Base-by-base conservation (phyloP, 106 monocot species). In the Narthecium ossifragum region DNA sequence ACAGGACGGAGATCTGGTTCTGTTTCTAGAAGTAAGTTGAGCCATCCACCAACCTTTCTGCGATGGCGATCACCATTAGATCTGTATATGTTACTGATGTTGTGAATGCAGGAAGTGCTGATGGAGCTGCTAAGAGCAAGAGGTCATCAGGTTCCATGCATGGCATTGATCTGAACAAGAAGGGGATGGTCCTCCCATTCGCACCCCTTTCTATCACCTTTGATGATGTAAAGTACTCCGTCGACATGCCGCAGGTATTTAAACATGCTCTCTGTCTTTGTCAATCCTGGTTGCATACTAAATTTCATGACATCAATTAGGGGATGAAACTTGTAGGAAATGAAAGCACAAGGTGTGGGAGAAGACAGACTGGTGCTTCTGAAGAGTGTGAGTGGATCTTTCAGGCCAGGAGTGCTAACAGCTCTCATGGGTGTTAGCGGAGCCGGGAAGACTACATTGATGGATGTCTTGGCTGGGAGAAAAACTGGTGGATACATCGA, bases 401-500 rank as follows among this genome's bases (percentile, higher is more conserved):
- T 87, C 56, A 82, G 82, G 41, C 86, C 82, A 25, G 82, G 86
- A 27, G 72, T 87, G 28, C 71, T 86, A 6, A 86, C 86, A 4
- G 78, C 81, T 29, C 49, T 86, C 8, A 81, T 86, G 75, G 86
- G 82, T 53, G 65, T 78, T 4, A 78, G 82, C 63, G 82, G 86
- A 34, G 86, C 82, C 13, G 86, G 82, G 7, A 82, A 86, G 59
- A 86, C 86, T 21, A 86, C 86, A 10, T 49, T 86, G 12, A 86
- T 86, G 86, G 81, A 86, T 68, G 78, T 86, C 3, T 65, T 86
- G 50, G 86, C 81, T 12, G 86, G 86, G 26, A 81, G 86, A 34
- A 86, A 86, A 49, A 86, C 81, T 0, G 78, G 81, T 31, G 81
- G 81, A 22, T 86, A 86, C 28, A 78, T 86, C 11, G 75, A 82